phyloP scores from a whole-genome alignment of 768 basidiomycete species.

The Phaeolepiota aurea region DNA sequence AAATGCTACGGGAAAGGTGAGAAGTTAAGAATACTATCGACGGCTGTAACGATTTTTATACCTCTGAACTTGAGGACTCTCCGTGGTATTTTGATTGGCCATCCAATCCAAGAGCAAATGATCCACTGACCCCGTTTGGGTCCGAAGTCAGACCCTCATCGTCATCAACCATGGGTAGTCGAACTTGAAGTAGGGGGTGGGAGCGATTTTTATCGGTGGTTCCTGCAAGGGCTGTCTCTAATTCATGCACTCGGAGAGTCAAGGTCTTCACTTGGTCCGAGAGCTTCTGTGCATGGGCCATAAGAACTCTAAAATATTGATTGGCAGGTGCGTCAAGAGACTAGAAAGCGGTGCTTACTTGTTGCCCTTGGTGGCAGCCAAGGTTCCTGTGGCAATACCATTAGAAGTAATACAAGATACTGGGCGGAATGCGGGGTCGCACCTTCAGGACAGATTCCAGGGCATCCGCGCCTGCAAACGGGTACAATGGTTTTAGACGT shows the following conservation, averaged over 20 bases:
- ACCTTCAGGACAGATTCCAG: conserved; percentile 45
- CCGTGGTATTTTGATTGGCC: conserved; percentile 45
- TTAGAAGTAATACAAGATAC: conserved; percentile 1
- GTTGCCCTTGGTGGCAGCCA: conserved; percentile 49
- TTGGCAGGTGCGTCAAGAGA: too few relatives aligned
- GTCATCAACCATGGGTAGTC: conserved; percentile 7
- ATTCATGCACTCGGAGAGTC: conserved; percentile 31
- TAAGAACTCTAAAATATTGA: conserved; percentile 31
- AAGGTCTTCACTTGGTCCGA: conserved; percentile 37
- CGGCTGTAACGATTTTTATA: too few relatives aligned
- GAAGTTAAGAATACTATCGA: too few relatives aligned
- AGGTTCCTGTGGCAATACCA: conserved; percentile 22
- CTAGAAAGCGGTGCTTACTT: conserved; percentile 24
- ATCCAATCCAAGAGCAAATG: conserved; percentile 37
- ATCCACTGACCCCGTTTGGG: conserved; percentile 32
- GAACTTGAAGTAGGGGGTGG: conserved; percentile 11
- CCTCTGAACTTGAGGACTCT: conserved; percentile 41
- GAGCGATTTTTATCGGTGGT: conserved; percentile 10
- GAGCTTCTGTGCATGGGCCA: conserved; percentile 40
- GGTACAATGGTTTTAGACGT: background rate
- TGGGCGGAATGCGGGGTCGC: conserved; percentile 3
- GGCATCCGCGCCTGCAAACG: conserved; percentile 34
- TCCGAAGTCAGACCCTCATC: conserved; percentile 24
- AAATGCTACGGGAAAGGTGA: conserved; percentile 31
- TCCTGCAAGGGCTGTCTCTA: conserved; percentile 31